These are phyloP conservation scores for Cladorrhinum sp. DNA, from an alignment of 2,329 filamentous ascomycete genomes.

Conservation along the genomic window DNA sequence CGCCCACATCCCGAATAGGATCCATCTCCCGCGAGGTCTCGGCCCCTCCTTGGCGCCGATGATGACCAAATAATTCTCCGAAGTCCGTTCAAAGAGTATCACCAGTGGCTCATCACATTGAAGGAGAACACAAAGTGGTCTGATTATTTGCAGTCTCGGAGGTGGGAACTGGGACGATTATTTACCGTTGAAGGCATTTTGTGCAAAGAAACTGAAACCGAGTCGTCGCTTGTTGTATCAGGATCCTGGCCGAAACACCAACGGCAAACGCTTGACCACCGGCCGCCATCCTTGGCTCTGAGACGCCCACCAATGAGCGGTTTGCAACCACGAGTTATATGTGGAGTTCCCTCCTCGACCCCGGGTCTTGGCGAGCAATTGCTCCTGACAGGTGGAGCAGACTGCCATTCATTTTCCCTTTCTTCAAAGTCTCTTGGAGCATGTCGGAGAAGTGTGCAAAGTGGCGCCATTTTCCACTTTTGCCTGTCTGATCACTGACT, in stretches of 20 bases:
- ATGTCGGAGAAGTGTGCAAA: constrained; percentile 15
- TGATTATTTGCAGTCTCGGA: background rate
- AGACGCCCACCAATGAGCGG: constrained; percentile 21
- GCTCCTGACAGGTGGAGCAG: constrained; percentile 3
- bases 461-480: constrained; percentile 38
- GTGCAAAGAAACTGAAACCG: constrained; percentile 10
- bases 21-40: background rate
- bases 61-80: background rate
- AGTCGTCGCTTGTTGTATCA: constrained; percentile 25
- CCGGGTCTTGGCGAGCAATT: constrained; percentile 13
- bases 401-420: background rate
- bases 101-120: background rate
- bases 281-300: background rate
- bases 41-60: background rate
- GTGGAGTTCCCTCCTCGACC: constrained; percentile 4
- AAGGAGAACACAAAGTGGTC: background rate
- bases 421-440: background rate
- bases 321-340: background rate
- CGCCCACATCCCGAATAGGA: background rate
- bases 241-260: constrained; percentile 29
- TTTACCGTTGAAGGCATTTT: constrained; percentile 9
- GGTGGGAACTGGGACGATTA: background rate
- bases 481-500: constrained; percentile 28
- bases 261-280: constrained; percentile 21
- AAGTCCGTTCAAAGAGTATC: background rate